Evolutionary conservation across 2,329 filamentous ascomycete genomes (phyloP), one percentile per base, ranked within the genome.

Genomic region (Zymoseptoria pseudotritici): DNA sequence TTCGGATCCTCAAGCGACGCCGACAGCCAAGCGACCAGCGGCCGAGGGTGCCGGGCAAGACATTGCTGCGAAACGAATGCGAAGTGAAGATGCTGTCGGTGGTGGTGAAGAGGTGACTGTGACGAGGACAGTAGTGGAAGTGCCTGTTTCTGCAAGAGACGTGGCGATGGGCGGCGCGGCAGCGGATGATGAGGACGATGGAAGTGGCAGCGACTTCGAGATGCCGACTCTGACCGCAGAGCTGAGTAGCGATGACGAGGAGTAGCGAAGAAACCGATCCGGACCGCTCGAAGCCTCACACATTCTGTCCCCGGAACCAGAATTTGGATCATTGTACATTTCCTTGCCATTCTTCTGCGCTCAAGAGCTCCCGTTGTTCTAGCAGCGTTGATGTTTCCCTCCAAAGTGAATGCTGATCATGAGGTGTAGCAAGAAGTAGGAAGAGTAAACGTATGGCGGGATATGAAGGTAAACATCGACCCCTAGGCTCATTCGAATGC

Each of bases 141-240:
- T 24, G 26, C 31, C 24, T 6, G 8, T 58, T 11, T 19, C 50
- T 24, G 42, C 53, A 24, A 49, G 36, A 20, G 22, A 20, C 6
- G 20, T 36, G 13, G n/a, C 36, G 31, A 24, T n/a, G 42, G 29
- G 24, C 2, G 22, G 53, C 7, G 53, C 42, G 54, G 46, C n/a
- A 4, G 52, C 22, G 22, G 42, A 61, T 17, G 57, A 53, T 19
- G 61, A 51, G 6, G 57, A 60, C 29, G 61, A 46, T 31, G 57
- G 59, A 50, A 71, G 73, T 61, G 71, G 68, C 8, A 71, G 72
- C 55, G 72, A 74, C 42, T 71, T 74, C 57, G 72, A 73, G 50
- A 70, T 75, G 58, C 73, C 73, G 7, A 46, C 36, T 7, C 5
- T 46, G 36, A 46, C 36, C 13, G 54, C 26, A 19, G 36, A 31